Percentiles rank a stretch among this genome's conserved stretches.
Conservation (phyloP, 768 basidiomycete species). For the Tephrocybe sp. region DNA sequence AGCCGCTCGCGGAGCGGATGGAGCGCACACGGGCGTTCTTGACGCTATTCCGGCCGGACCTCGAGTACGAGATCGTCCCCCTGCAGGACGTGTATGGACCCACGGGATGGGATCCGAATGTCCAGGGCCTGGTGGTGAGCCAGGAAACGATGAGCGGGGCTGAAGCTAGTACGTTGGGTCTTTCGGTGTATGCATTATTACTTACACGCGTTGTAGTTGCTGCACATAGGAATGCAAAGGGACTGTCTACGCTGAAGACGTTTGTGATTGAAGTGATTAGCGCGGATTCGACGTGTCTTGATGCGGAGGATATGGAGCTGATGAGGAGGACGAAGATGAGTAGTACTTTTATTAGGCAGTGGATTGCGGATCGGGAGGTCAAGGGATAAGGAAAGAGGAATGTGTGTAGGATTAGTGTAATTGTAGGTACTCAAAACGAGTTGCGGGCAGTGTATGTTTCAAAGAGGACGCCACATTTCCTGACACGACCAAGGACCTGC, state of each 20-base stretch:
- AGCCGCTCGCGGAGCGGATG: slow-evolving; percentile 58
- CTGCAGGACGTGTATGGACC: slow-evolving; percentile 91
- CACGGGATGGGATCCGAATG: slow-evolving; percentile 80
- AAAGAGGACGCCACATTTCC: no score
- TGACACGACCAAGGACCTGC: no score
- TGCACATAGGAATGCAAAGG: slow-evolving; percentile 51
- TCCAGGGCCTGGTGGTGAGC: slow-evolving; percentile 93
- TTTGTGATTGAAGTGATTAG: slow-evolving; percentile 93
- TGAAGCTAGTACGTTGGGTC: slow-evolving; percentile 56
- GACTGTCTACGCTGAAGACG: slow-evolving; percentile 58
- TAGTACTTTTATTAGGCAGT: slow-evolving; percentile 88
- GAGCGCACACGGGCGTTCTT: slow-evolving; percentile 68
- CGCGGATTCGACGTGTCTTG: slow-evolving; percentile 54
- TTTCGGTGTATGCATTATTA: background rate
- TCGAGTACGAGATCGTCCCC: slow-evolving; percentile 68
- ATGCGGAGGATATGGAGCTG: slow-evolving; percentile 63
- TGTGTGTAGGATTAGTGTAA: no score
- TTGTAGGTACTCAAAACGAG: no score
- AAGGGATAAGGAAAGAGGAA: slow-evolving; percentile 3
- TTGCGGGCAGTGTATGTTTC: no score
- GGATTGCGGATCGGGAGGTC: slow-evolving; percentile 49
- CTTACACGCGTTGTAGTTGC: slow-evolving; percentile 51
- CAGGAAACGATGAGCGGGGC: slow-evolving; percentile 84
- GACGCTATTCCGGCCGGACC: slow-evolving; percentile 61
- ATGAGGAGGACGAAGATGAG: slow-evolving; percentile 88